Base-by-base conservation (phyloP, 371 early-diverging fungal genomes). In the Mortierella sp. region DNA sequence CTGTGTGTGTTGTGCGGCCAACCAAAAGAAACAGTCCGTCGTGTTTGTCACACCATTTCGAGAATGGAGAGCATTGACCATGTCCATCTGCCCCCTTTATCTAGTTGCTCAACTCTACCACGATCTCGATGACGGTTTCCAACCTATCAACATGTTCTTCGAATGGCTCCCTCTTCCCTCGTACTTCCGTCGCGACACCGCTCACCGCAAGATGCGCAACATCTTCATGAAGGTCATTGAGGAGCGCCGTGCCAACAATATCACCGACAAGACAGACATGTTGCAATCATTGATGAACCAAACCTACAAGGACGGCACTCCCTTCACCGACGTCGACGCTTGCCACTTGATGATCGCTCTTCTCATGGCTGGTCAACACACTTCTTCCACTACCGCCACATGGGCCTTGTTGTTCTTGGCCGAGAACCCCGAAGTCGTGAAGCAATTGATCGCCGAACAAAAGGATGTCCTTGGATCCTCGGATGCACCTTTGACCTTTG, bases 361-460 rank as follows among this genome's bases (percentile, higher is more conserved):
- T 47, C 84, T 97, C 34, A 94, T 98, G 88, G 98, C 95, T 47
- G 98, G 98, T 19, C 97, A 97, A 81, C 98, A 98, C 82, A 97
- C 98, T 5, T 88, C 88, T 23, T 94, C 97, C 14, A 95, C 98
- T 24, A 96, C 98, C 21, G 85, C 90, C 16, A 89, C 96, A 38
- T 98, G 98, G 98, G 88, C 94, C 16, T 72, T 97, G 14, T 84
- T 95, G 54, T 92, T 93, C 81, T 81, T 98, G 55, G 96, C 98
- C 24, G 82, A 86, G 47, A 84, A 89, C 54, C 95, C 95, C 47
- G 85, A 92, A 2, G 54, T 89, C 10, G 61, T 86, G 21, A 78
- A 73, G 63, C 84, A 86, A 18, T 74, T 92, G 50, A 86, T 86
- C 57, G 79, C 83, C 47, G 94, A 94, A 79, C 86, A 87, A 57